These are phyloP conservation scores for Paramecium octaurelia DNA, from an alignment of 73 alveolate genomes.

Conservation along the genomic window DNA sequence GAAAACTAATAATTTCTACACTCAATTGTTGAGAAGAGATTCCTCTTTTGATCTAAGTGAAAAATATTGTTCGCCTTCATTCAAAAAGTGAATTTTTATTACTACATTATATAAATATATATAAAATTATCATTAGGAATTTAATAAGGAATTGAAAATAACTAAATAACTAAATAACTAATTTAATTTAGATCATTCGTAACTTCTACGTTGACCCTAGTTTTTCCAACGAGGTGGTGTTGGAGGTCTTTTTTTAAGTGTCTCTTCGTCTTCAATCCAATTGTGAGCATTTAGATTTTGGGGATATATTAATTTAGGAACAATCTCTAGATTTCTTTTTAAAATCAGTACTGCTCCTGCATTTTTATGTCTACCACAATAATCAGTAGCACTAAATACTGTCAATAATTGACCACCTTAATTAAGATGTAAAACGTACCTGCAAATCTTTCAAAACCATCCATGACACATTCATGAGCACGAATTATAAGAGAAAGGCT, in stretches of 20 bases:
- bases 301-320: slow-evolving; percentile 93
- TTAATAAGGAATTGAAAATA: not conserved
- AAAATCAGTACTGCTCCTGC: slow-evolving; percentile 97
- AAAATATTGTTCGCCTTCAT: slow-evolving; percentile 37
- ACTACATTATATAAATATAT: not conserved
- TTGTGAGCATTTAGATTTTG: slow-evolving; percentile 84
- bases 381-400: slow-evolving; percentile 95
- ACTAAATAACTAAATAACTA: not conserved
- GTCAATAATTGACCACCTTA: slow-evolving; percentile 94
- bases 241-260: slow-evolving; percentile 91
- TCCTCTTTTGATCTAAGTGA: slow-evolving; percentile 18
- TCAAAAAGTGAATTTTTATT: not conserved
- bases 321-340: slow-evolving; percentile 84
- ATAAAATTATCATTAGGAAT: not conserved
- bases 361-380: slow-evolving; percentile 98
- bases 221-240: slow-evolving; percentile 90
- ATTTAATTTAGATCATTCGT: not conserved
- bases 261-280: slow-evolving; percentile 93
- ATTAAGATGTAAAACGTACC: not conserved
- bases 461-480: slow-evolving; percentile 99
- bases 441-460: slow-evolving; percentile 99
- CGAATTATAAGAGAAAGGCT: slow-evolving; percentile 84
- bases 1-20: slow-evolving; percentile 12
- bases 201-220: slow-evolving; percentile 22
- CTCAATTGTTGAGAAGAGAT: not conserved